Evolutionary conservation across 805 yeast genomes (phyloP).

Genomic region (Cephaloascus albidus): DNA sequence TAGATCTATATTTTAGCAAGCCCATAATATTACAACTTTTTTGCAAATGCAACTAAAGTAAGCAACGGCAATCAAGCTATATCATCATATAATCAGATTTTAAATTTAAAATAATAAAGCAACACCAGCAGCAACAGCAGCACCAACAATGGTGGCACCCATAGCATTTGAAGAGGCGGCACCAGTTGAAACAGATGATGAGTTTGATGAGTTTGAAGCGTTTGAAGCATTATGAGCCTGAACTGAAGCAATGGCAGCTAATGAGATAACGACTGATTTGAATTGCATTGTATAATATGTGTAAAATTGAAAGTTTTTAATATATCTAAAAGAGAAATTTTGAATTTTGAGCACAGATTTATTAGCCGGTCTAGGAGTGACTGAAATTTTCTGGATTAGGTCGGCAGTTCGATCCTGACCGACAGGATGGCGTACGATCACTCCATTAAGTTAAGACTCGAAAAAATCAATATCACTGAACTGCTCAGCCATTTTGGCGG

Average conservation of each 20-base stretch:
- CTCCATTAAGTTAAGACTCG: too few relatives aligned
- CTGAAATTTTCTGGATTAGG: too few relatives aligned
- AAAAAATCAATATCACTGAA: too few relatives aligned
- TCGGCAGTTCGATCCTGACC: too few relatives aligned
- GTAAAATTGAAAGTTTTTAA: too few relatives aligned
- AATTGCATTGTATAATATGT: slow-evolving; percentile 49
- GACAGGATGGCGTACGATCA: too few relatives aligned
- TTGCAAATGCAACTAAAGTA: background rate
- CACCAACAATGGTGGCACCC: slow-evolving; percentile 74
- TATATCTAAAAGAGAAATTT: too few relatives aligned
- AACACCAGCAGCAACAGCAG: slow-evolving; percentile 80
- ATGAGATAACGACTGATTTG: slow-evolving; percentile 56
- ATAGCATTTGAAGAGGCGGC: slow-evolving; percentile 46
- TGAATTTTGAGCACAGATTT: too few relatives aligned
- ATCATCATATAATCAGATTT: too few relatives aligned
- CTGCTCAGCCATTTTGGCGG: too few relatives aligned
- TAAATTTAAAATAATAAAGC: slow-evolving; percentile 30
- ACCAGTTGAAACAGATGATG: slow-evolving; percentile 34
- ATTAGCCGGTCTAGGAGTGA: too few relatives aligned
- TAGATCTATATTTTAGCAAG: background rate
- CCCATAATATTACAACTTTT: background rate
- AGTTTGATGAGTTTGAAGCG: slow-evolving; percentile 28
- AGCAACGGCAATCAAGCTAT: too few relatives aligned
- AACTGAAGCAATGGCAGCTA: slow-evolving; percentile 63
- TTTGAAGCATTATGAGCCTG: slow-evolving; percentile 48